Conservation (phyloP, 805 yeast species). For the Hanseniaspora pseudoguilliermondii region DNA sequence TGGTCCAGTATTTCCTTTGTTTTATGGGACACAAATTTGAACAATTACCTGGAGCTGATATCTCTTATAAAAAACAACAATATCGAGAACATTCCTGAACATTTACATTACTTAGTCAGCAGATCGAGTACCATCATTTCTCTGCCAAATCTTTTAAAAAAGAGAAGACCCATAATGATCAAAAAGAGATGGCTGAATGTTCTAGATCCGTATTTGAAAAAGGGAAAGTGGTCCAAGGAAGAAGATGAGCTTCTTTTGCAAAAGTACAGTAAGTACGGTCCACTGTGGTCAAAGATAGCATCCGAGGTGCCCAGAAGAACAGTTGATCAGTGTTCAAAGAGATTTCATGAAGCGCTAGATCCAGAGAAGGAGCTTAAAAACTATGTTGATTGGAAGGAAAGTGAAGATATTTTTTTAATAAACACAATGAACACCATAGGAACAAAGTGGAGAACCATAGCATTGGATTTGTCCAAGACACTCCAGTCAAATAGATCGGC, state of each 20-base stretch:
- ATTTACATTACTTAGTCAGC: conserved; percentile 3
- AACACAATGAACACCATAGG: conserved; percentile 58
- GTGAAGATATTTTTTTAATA: conserved; percentile 64
- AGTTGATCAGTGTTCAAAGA: conserved; percentile 87
- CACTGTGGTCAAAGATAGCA: conserved; percentile 79
- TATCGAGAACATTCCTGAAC: neutral
- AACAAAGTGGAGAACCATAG: conserved; percentile 79
- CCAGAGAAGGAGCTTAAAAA: conserved; percentile 60
- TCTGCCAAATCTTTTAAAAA: conserved; percentile 22
- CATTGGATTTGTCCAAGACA: conserved; percentile 30
- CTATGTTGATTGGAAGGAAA: conserved; percentile 63
- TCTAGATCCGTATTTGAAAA: conserved; percentile 64
- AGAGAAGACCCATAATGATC: conserved; percentile 67
- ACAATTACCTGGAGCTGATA: neutral
- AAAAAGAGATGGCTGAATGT: conserved; percentile 80
- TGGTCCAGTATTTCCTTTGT: conserved; percentile 2
- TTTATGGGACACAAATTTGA: conserved; percentile 4
- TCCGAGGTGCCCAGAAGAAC: conserved; percentile 69
- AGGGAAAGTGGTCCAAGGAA: conserved; percentile 75
- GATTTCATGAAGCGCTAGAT: conserved; percentile 78
- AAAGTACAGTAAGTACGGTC: conserved; percentile 58
- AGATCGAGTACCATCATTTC: neutral
- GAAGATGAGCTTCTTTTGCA: conserved; percentile 58
- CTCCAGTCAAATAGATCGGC: conserved; percentile 69
- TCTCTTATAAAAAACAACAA: neutral